Percentiles rank a stretch among this genome's conserved stretches.
These are phyloP conservation scores for Carex kokanica DNA, from an alignment of 176 grass and related monocot genomes.

Conservation along the genomic window DNA sequence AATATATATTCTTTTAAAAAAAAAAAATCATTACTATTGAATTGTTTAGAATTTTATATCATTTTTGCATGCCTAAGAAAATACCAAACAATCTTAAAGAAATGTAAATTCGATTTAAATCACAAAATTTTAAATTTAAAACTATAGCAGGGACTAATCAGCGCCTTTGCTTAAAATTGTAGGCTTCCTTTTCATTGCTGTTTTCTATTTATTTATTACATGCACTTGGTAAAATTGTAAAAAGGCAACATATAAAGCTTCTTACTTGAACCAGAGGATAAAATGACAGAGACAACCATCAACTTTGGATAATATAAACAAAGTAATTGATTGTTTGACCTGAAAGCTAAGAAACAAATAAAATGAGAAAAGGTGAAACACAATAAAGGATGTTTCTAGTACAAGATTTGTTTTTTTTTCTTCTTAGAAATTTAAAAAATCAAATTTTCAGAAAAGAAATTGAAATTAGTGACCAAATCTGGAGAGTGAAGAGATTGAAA, in stretches of 20 bases:
- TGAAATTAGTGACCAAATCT: not conserved
- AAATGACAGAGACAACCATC: not conserved
- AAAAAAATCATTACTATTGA: too few species aligned
- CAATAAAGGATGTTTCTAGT: not conserved
- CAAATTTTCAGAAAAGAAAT: too few species aligned
- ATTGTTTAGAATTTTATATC: too few species aligned
- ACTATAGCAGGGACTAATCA: not conserved
- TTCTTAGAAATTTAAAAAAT: too few species aligned
- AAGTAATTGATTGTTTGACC: conserved; percentile 1
- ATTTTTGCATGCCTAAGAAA: not conserved
- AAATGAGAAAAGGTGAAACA: not conserved
- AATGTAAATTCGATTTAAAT: not conserved
- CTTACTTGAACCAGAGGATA: not conserved
- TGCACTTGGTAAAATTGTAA: not conserved
- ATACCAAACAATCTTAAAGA: not conserved
- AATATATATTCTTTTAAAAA: too few species aligned
- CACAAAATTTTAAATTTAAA: not conserved
- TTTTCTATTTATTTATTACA: too few species aligned
- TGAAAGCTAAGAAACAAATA: conserved; percentile 6
- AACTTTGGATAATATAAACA: not conserved
- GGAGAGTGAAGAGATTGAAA: not conserved
- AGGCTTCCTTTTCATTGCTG: not conserved
- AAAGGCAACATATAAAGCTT: not conserved
- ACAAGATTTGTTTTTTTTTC: too few species aligned
- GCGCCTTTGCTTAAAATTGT: not conserved